phyloP scores from a whole-genome alignment of 2,329 filamentous ascomycete genomes.

The Alternaria hordeiaustralica region DNA sequence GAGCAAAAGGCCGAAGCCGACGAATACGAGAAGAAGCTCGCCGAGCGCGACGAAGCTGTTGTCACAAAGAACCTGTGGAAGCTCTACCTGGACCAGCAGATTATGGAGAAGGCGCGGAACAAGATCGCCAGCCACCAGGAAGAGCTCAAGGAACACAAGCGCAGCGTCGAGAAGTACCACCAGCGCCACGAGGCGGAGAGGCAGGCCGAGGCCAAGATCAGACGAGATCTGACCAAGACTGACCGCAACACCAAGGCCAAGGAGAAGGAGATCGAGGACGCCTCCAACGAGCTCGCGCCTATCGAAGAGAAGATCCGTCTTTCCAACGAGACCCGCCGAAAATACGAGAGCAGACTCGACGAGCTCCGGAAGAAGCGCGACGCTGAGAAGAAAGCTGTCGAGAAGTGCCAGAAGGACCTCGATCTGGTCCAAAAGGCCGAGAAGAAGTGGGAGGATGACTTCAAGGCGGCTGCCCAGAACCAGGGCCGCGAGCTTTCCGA shows the following conservation, averaged over 20 bases:
- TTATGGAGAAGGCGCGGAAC: constrained; percentile 88
- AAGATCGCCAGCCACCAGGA: constrained; percentile 94
- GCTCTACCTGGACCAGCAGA: constrained; percentile 89
- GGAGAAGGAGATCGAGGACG: constrained; percentile 85
- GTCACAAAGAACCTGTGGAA: constrained; percentile 97
- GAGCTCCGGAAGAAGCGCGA: constrained; percentile 79
- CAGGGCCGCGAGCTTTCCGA: constrained; percentile 87
- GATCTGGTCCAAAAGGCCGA: constrained; percentile 88
- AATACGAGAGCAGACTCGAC: constrained; percentile 70
- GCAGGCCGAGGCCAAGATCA: constrained; percentile 79
- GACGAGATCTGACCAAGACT: constrained; percentile 77
- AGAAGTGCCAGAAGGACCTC: constrained; percentile 80
- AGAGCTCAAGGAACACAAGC: constrained; percentile 89
- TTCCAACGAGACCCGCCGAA: constrained; percentile 72
- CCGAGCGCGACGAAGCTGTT: constrained; percentile 88
- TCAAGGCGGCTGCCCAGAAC: constrained; percentile 82
- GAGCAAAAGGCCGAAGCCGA: constrained; percentile 97
- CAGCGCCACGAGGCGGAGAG: constrained; percentile 80
- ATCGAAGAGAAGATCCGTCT: constrained; percentile 88
- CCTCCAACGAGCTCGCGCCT: constrained; percentile 83
- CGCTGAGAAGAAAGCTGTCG: constrained; percentile 69
- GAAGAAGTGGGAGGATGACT: constrained; percentile 85
- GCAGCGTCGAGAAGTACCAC: constrained; percentile 86
- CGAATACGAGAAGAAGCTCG: constrained; percentile 86
- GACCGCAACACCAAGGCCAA: constrained; percentile 85